These are phyloP conservation scores for Bjerkandera adusta DNA, from an alignment of 1,284 basidiomycete species.

Conservation along the genomic window DNA sequence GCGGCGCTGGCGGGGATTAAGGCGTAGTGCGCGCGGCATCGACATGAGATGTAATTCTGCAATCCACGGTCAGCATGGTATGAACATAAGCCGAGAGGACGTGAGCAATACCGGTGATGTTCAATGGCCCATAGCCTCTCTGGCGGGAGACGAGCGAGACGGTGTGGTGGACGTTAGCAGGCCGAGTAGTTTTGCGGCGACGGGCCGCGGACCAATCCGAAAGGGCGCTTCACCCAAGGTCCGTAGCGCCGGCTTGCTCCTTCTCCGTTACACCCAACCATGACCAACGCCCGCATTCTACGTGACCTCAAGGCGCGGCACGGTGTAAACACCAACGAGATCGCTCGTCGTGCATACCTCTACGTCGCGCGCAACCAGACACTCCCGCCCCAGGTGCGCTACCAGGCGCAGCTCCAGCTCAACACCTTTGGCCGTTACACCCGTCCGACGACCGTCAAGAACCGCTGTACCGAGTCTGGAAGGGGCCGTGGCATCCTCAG, in stretches of 20 bases:
- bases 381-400: slow-evolving; percentile 81
- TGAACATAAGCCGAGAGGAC: too few species aligned
- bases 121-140: too few species aligned
- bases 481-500: slow-evolving; percentile 84
- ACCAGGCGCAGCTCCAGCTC: slow-evolving; percentile 94
- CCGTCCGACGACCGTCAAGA: slow-evolving; percentile 82
- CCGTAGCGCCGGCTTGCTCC: too few species aligned
- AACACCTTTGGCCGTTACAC: slow-evolving; percentile 86
- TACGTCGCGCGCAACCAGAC: slow-evolving; percentile 88
- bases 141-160: too few species aligned
- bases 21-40: slow-evolving; percentile 54
- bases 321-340: slow-evolving; percentile 71
- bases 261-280: too few species aligned
- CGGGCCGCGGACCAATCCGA: too few species aligned
- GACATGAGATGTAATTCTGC: slow-evolving; percentile 47
- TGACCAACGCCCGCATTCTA: slow-evolving; percentile 60
- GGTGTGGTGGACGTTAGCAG: too few species aligned
- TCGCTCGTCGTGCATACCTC: slow-evolving; percentile 83
- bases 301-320: slow-evolving; percentile 77
- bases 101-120: too few species aligned
- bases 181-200: too few species aligned
- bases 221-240: too few species aligned
- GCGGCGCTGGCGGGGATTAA: slow-evolving; percentile 61
- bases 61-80: too few species aligned
- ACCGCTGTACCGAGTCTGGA: slow-evolving; percentile 84